Evolutionary conservation across 1,284 basidiomycete species (phyloP), one percentile per base, ranked within the genome.

Genomic region (Pseudomicrostroma phylloplanum): DNA sequence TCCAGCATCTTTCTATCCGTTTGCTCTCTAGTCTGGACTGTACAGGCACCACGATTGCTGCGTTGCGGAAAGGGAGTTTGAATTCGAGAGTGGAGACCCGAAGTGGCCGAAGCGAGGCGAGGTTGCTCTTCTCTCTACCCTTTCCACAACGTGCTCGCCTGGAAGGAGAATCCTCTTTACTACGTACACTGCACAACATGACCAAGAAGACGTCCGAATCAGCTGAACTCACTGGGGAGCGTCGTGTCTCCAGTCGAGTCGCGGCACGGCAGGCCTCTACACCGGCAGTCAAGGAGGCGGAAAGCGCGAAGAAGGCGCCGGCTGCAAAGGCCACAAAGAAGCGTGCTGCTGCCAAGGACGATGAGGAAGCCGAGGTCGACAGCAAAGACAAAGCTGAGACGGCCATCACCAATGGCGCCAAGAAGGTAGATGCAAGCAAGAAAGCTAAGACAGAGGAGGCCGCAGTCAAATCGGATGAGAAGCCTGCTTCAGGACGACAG

Each of bases 401-500:
- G 3, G 17, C 4, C 46, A 12, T 7, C 23, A 23, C 46, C 23
- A 23, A 48, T 11, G 46, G 17, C 12, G 12, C 4, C 46, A 23
- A 23, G 46, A 7, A 48, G 46, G 46, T 3, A n/a, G 17, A 3
- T 48, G 17, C 46, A 7, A 36, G 30, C 30, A 36, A 36, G 30
- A 36, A 36, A 36, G 43, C 43, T 12, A 21, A 48, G 43, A 21
- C 43, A 42, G 41, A 42, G 41, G 41, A 42, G 41, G 41, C 41
- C 41, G 11, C n/a, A n/a, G n/a, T n/a, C n/a, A n/a, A n/a, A n/a
- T n/a, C n/a, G 30, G 30, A 36, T 9, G 30, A 36, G 30, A 36
- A 36, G 30, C 30, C 58, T 23, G 42, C 21, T 15, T 25, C 46
- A 6, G 55, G 41, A 30, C 23, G 9, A 83, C 36, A 41, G 12